phyloP scores from a whole-genome alignment of 441 rosid species.

The Croton setiger region DNA sequence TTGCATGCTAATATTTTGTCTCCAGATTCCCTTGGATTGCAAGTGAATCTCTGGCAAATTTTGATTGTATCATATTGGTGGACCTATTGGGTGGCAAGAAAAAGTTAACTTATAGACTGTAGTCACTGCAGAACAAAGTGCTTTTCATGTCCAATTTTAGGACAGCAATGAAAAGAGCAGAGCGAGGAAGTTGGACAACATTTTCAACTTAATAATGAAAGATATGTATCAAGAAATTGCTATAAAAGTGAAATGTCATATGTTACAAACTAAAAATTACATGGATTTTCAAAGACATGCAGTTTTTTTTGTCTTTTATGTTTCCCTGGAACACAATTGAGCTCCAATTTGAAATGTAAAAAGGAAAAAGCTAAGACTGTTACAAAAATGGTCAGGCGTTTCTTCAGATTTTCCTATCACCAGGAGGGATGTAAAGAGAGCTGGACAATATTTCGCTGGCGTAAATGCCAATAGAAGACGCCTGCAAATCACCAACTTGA shows the following conservation, averaged over 20 bases:
- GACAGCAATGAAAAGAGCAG: background rate
- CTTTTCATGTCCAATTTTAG: background rate
- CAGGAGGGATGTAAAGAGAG: background rate
- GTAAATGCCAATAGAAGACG: background rate
- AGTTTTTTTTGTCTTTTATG: background rate
- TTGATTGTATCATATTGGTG: too few species aligned
- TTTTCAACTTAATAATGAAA: background rate
- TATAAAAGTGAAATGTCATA: background rate
- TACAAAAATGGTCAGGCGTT: background rate
- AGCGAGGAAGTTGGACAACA: background rate
- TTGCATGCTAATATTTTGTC: too few species aligned
- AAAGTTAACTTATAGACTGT: too few species aligned
- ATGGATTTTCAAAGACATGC: constrained; percentile 1
- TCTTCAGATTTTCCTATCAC: background rate
- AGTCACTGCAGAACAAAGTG: background rate
- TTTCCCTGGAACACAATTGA: background rate
- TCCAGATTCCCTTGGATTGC: too few species aligned
- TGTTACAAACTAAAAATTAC: background rate
- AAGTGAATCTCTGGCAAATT: too few species aligned
- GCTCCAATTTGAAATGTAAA: background rate
- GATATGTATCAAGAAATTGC: background rate
- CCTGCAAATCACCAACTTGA: background rate
- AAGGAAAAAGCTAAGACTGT: background rate
- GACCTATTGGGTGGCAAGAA: too few species aligned
- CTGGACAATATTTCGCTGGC: background rate